Evolutionary conservation across 163 green algal genomes (phyloP), one percentile per base, ranked within the genome.

Genomic region (Coccomyxa subellipsoidea): DNA sequence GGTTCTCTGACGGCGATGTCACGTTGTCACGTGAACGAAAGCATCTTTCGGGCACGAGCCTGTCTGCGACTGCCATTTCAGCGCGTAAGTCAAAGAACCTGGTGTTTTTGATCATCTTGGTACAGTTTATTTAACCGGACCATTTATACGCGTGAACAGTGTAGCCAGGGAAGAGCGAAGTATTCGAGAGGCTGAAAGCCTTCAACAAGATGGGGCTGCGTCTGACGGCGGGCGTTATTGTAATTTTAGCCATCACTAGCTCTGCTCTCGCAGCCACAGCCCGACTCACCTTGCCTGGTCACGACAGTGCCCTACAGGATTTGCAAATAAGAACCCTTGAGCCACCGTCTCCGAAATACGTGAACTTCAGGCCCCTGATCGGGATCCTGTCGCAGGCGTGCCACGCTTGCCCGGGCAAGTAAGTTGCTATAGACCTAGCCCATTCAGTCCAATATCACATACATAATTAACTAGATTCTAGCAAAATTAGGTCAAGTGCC

Each of bases 321-420:
- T 59, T 7, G 15, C 47, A 59, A 59, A 59, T 8, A 23, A 12
- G 47, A 59, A 59, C 47, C 47, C 47, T 59, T 59, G 47, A 59
- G 47, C 47, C 47, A 59, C 47, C 47, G 47, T 59, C 47, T 59
- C 47, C 15, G 47, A 59, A 59, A 7, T 59, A 59, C 4, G 47
- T 59, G 4, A 91, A 92, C 78, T 71, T 53, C 36, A 89, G 89
- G 82, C 92, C 92, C 0, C 54, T 94, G 38, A 95, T 95, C 31
- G 93, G 93, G 59, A 93, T 96, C 37, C 83, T 96, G 36, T 92
- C 93, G 0, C 93, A 96, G 85, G 90, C 93, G n/a, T 96, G 93
- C 88, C 81, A 88, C 70, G 85, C 90, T 29, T 96, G 93, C 91
- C 93, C 92, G 8, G 92, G 92, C 53, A 90, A 88, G 88, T 88